Evolutionary conservation across 768 basidiomycete genomes (phyloP).

Genomic region (Sporobolomyces roseus): DNA sequence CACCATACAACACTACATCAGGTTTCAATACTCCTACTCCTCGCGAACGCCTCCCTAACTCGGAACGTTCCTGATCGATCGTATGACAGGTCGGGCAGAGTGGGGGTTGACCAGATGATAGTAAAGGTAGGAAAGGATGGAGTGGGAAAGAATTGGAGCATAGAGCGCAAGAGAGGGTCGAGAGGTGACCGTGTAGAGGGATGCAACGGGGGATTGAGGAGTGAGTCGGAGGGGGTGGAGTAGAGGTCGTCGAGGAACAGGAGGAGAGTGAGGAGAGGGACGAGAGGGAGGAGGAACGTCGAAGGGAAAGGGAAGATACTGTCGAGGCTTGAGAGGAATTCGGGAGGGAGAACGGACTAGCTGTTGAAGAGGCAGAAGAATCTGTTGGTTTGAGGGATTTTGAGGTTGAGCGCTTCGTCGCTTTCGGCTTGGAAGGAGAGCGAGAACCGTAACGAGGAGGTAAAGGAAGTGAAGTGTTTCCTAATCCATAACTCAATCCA

Average conservation of each 20-base stretch:
- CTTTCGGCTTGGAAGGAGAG: no score
- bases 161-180: conserved; percentile 71
- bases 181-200: conserved; percentile 81
- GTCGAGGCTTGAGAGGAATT: conserved; percentile 9
- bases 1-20: conserved; percentile 86
- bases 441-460: no score
- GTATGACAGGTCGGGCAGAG: conserved; percentile 74
- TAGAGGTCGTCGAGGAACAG: not conserved
- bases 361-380: not conserved
- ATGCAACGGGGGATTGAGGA: conserved; percentile 66
- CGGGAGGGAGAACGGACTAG: not conserved
- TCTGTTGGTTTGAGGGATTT: not conserved
- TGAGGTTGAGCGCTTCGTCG: no score
- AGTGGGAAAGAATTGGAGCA: conserved; percentile 73
- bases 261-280: conserved; percentile 7
- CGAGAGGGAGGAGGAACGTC: not conserved
- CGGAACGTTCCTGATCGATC: conserved; percentile 66
- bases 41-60: conserved; percentile 68
- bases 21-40: conserved; percentile 77
- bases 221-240: not conserved
- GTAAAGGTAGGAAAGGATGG: conserved; percentile 58
- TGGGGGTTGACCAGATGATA: conserved; percentile 63
- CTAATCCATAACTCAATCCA: conserved; percentile 4
- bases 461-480: no score
- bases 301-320: not conserved